Evolutionary conservation across 495 filamentous ascomycete genomes (phyloP).

Genomic region (Xylaria flabelliformis): DNA sequence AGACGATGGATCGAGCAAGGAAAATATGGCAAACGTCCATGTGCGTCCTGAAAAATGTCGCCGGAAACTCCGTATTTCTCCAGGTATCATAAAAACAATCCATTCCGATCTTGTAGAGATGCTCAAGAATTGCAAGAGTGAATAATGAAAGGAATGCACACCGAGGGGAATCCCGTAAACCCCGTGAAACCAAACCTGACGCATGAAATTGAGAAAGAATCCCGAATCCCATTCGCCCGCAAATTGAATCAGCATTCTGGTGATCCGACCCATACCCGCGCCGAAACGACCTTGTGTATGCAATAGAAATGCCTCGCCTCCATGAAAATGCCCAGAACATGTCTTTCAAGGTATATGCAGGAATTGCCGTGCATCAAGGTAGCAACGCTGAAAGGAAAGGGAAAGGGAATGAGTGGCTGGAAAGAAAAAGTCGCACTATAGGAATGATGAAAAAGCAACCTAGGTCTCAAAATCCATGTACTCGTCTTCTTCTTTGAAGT

Average conservation of each 20-base stretch:
- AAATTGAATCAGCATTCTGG: conserved; percentile 21
- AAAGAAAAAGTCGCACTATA: conserved; percentile 19
- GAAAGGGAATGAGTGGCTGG: conserved; percentile 33
- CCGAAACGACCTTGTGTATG: conserved; percentile 34
- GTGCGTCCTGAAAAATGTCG: conserved; percentile 27
- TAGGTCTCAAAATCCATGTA: conserved; percentile 71
- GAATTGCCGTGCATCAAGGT: conserved; percentile 27
- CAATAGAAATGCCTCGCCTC: conserved; percentile 28
- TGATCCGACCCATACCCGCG: conserved; percentile 17
- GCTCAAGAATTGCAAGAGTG: conserved; percentile 31
- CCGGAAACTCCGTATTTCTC: conserved; percentile 38
- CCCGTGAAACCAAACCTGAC: conserved; percentile 14
- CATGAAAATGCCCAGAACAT: conserved; percentile 37
- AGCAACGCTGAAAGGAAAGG: conserved; percentile 35
- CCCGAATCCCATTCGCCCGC: conserved; percentile 1
- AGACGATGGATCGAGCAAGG: conserved; percentile 18
- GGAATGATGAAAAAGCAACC: conserved; percentile 16
- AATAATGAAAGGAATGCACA: conserved; percentile 25
- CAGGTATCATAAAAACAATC: conserved; percentile 43
- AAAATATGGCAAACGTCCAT: conserved; percentile 30
- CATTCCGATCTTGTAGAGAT: conserved; percentile 33
- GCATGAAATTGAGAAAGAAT: background rate
- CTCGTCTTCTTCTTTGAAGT: conserved; percentile 93
- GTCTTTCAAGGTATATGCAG: conserved; percentile 28
- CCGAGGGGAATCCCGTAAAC: conserved; percentile 9